Percentiles rank a stretch among this genome's conserved stretches.
Conservation (phyloP, 129 eudicot species). For the Lactuca sativa region DNA sequence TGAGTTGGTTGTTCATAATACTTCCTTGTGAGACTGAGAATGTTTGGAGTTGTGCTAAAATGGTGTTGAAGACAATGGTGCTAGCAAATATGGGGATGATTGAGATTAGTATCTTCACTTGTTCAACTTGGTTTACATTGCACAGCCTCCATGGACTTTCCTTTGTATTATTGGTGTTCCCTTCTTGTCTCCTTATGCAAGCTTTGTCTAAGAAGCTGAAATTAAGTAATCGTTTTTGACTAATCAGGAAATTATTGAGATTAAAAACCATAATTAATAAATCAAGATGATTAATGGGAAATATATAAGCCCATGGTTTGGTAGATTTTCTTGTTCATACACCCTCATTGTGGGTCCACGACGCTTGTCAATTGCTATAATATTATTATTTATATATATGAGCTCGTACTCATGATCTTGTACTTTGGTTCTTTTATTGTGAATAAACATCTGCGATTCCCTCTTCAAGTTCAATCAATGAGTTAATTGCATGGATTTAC, state of each 20-base stretch:
- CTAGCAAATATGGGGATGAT: constrained; percentile 83
- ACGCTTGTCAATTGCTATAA: neutral
- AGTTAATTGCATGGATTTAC: neutral
- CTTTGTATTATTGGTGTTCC: constrained; percentile 23
- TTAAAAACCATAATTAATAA: neutral
- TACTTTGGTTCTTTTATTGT: neutral
- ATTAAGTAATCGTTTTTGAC: constrained; percentile 4
- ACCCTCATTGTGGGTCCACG: neutral
- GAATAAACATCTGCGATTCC: neutral
- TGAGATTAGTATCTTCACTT: constrained; percentile 72
- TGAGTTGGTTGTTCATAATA: constrained; percentile 70
- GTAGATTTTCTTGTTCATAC: neutral
- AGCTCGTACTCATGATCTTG: neutral
- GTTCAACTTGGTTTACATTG: constrained; percentile 71
- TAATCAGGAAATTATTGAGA: neutral
- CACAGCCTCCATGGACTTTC: constrained; percentile 79
- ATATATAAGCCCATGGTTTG: constrained; percentile 5
- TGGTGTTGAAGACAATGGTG: constrained; percentile 90
- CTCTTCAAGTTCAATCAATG: neutral
- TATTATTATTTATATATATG: neutral
- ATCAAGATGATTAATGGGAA: neutral
- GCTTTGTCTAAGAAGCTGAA: constrained; percentile 96
- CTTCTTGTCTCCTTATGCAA: constrained; percentile 58
- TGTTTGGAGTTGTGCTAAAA: constrained; percentile 90
- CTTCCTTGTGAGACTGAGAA: constrained; percentile 97